A percentile compares a stretch with the other conserved stretches of the same genome.
phyloP scores from a whole-genome alignment of 768 basidiomycete species.

The Serendipita indica region DNA sequence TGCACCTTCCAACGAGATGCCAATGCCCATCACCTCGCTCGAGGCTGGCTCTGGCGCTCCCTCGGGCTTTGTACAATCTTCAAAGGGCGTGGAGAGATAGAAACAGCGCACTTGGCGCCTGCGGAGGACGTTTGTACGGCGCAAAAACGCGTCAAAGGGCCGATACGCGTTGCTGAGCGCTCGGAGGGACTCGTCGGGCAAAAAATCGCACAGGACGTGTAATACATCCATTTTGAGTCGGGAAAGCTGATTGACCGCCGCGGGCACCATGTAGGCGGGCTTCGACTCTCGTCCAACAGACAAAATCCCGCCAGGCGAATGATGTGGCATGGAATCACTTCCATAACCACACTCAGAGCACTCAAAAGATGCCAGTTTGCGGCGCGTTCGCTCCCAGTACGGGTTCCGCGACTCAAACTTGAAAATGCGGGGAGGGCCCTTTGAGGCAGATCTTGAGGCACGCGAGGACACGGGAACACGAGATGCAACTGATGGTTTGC shows the following conservation, averaged over 20 bases:
- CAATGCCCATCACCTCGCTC: background rate
- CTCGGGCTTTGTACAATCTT: background rate
- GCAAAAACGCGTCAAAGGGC: background rate
- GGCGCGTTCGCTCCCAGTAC: background rate
- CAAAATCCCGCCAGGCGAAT: background rate
- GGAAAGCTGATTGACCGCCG: background rate
- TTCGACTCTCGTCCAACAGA: too few species aligned
- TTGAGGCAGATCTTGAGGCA: background rate
- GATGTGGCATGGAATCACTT: background rate
- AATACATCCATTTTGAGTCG: background rate
- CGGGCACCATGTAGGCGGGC: background rate
- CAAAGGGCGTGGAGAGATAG: background rate
- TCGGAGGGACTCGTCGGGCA: slow-evolving; percentile 5
- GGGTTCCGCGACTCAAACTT: background rate
- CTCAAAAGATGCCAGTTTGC: background rate
- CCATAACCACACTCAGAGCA: slow-evolving; percentile 2
- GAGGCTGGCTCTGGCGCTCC: background rate
- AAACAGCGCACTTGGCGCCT: slow-evolving; percentile 3
- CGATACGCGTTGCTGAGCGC: background rate
- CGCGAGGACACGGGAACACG: background rate
- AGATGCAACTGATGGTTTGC: too few species aligned
- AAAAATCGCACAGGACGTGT: slow-evolving; percentile 6
- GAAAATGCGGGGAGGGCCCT: background rate
- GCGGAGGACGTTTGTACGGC: background rate
- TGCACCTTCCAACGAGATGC: too few species aligned